Evolutionary conservation across 1,139 yeast species (phyloP).

Genomic region (Saccharomyces pastorianus): DNA sequence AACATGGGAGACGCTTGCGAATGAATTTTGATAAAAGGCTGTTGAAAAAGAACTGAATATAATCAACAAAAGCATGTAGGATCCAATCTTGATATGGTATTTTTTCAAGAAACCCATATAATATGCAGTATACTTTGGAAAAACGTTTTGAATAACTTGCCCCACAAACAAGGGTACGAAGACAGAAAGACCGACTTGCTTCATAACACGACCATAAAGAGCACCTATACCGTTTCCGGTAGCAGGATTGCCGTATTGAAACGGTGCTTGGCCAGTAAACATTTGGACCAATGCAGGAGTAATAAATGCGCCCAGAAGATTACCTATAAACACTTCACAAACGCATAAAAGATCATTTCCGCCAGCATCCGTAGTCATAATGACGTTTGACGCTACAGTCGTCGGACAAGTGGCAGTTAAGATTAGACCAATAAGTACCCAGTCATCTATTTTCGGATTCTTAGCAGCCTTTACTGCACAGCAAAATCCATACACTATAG

Average conservation of each 20-base stretch:
- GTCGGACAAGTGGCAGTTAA: slow-evolving; percentile 86
- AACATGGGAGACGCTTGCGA: slow-evolving; percentile 57
- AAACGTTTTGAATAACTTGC: slow-evolving; percentile 63
- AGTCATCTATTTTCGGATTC: slow-evolving; percentile 51
- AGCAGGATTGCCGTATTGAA: slow-evolving; percentile 78
- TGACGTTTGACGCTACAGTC: slow-evolving; percentile 85
- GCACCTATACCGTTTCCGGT: slow-evolving; percentile 43
- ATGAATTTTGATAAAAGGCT: slow-evolving; percentile 76
- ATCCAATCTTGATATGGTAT: slow-evolving; percentile 61
- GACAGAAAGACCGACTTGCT: slow-evolving; percentile 75
- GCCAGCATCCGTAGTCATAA: slow-evolving; percentile 75
- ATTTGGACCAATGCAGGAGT: slow-evolving; percentile 79
- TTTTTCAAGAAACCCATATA: slow-evolving; percentile 49
- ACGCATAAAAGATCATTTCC: slow-evolving; percentile 74
- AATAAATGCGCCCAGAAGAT: slow-evolving; percentile 73
- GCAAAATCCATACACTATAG: slow-evolving; percentile 69
- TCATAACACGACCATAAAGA: slow-evolving; percentile 72
- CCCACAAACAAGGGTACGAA: slow-evolving; percentile 86
- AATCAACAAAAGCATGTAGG: slow-evolving; percentile 66
- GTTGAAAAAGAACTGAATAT: slow-evolving; percentile 85
- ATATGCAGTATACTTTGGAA: slow-evolving; percentile 52
- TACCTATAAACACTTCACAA: slow-evolving; percentile 81
- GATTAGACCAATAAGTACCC: slow-evolving; percentile 72
- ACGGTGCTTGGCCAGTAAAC: slow-evolving; percentile 46
- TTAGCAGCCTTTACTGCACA: slow-evolving; percentile 56